Evolutionary conservation across 768 basidiomycete species (phyloP), one percentile per base, ranked within the genome.

Genomic region (Suillus paluster): DNA sequence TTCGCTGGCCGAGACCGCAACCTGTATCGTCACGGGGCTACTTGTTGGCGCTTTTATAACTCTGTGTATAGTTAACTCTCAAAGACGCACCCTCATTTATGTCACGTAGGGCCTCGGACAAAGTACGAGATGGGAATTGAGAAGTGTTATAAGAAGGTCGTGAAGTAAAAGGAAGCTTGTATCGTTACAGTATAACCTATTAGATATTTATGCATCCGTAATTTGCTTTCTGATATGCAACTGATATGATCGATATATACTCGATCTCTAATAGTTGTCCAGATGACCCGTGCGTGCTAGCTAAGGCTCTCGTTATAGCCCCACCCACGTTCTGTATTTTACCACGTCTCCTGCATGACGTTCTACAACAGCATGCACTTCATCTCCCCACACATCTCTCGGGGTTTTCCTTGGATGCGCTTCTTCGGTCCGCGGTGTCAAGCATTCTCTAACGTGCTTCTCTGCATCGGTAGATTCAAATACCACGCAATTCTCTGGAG

Each of bases 401-500:
- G 87, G 85, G 23, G 63, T 71, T 41, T 59, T 71, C 58, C 61
- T 55, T 39, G 57, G 64, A 34, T 34, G 55, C 11, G 21, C 42
- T 55, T 62, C 45, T 19, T 52, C 39, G 6, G 50, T n/a, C n/a
- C 66, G 66, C 46, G 70, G 23, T 1, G 65, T 69, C 58, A 75
- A 79, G 48, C 84, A 86, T 41, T 80, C 80, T 60, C 73, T 76
- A 41, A 80, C 71, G 71, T 95, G 94, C 60, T 79, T 82, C 70
- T 88, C 87, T 0, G 87, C 91, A 59, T 97, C 93, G 55, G 79
- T 81, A 59, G 81, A 74, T 60, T 94, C 92, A 77, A 98, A 87
- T 3, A 95, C 88, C 12, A 96, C 92, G 60, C 90, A 86, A 72
- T 99, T 99, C 42, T 91, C 88, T n/a, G 85, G 77, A 27, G 82